A percentile compares a stretch with the other conserved stretches of the same genome.
Conservation (phyloP, 2,329 filamentous ascomycete species). For the Penicillium polonicum region DNA sequence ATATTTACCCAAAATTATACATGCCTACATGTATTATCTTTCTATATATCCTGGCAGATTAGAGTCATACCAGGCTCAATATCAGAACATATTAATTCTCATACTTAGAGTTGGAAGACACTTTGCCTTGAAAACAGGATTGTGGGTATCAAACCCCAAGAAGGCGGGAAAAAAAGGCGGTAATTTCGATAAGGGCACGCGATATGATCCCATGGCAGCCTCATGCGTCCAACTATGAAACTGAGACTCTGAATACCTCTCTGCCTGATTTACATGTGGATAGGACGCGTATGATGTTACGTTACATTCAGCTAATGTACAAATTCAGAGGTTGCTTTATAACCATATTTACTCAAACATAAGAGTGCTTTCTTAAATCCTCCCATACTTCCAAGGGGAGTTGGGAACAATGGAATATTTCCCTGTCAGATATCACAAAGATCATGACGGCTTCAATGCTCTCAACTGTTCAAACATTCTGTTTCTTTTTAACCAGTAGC, state of each 20-base stretch:
- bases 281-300: not conserved
- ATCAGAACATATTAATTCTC: not conserved
- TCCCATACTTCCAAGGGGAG: not conserved
- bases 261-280: not conserved
- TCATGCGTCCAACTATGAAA: conserved; percentile 11
- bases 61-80: not conserved
- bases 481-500: not conserved
- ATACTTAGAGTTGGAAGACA: no score
- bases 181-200: conserved; percentile 7
- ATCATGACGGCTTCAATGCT: not conserved
- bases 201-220: conserved; percentile 18
- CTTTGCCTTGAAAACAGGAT: not conserved
- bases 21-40: not conserved
- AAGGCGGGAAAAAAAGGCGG: conserved; percentile 15
- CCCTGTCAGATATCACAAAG: not conserved
- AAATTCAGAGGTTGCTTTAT: not conserved
- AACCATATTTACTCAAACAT: not conserved
- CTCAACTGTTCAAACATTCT: not conserved
- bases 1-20: not conserved
- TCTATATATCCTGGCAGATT: not conserved
- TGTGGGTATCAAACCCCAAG: not conserved
- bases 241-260: not conserved
- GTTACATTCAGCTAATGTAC: conserved; percentile 6
- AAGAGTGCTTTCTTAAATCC: not conserved
- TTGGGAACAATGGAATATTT: not conserved